Evolutionary conservation across 441 rosid genomes (phyloP).

Genomic region (Aleurites moluccanus): DNA sequence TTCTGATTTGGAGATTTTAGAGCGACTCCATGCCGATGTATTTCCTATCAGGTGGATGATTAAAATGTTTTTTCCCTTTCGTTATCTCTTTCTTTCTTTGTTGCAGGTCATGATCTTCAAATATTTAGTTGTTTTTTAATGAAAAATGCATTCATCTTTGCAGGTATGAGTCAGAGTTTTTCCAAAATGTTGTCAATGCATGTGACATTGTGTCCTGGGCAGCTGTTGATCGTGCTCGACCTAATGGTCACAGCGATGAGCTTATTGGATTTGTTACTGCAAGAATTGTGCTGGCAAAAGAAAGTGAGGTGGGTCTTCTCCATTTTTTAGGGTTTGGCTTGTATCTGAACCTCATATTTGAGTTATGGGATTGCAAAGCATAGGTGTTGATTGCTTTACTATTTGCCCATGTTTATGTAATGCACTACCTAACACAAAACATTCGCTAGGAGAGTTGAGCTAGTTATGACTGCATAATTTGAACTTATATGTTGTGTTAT

Average conservation of each 20-base stretch:
- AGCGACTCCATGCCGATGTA: conserved; percentile 70
- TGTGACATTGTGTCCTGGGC: conserved; percentile 90
- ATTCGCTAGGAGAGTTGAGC: background rate
- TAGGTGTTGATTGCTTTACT: background rate
- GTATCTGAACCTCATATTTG: conserved; percentile 7
- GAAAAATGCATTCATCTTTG: conserved; percentile 26
- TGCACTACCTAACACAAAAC: background rate
- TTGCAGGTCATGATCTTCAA: conserved; percentile 3
- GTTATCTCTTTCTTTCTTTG: background rate
- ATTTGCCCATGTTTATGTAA: background rate
- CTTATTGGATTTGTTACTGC: conserved; percentile 95
- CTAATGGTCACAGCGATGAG: conserved; percentile 67
- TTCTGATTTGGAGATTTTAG: conserved; percentile 74
- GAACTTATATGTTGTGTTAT: background rate
- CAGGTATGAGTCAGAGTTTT: conserved; percentile 97
- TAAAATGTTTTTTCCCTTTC: conserved; percentile 12
- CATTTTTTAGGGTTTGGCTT: conserved; percentile 20
- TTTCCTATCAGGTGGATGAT: conserved; percentile 79
- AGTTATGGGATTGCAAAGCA: conserved; percentile 14
- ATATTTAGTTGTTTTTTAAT: conserved; percentile 21
- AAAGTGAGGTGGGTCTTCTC: conserved; percentile 69
- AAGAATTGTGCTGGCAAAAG: conserved; percentile 63
- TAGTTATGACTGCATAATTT: background rate
- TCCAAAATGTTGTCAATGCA: conserved; percentile 81
- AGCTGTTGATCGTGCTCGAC: conserved; percentile 83